A percentile compares a stretch with the other conserved stretches of the same genome.
Evolutionary conservation across 495 filamentous ascomycete species (phyloP).

Genomic region (Cercophora samala): DNA sequence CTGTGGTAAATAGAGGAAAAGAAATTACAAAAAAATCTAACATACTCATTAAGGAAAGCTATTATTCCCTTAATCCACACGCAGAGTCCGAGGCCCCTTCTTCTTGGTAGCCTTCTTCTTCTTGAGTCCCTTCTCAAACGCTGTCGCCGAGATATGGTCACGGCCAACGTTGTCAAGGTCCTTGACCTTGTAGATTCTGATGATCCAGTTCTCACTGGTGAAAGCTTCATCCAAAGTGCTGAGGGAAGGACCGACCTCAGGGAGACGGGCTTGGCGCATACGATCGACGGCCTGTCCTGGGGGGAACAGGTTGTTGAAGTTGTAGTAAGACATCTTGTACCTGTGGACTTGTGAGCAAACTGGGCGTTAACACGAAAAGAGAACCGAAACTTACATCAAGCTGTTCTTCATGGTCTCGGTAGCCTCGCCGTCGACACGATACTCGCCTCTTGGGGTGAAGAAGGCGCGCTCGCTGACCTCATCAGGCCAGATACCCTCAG

Average conservation of each 20-base stretch:
- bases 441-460: constrained; percentile 94
- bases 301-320: constrained; percentile 90
- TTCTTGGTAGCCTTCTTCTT: constrained; percentile 82
- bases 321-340: constrained; percentile 99
- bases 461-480: constrained; percentile 97
- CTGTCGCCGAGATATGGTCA: constrained; percentile 76
- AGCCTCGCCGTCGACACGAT: constrained; percentile 87
- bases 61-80: constrained; percentile 64
- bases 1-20: constrained; percentile 12
- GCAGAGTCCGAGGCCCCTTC: constrained; percentile 73
- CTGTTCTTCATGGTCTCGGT: constrained; percentile 99
- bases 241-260: constrained; percentile 79
- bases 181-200: constrained; percentile 99
- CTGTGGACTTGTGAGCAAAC: constrained; percentile 50
- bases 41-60: constrained; percentile 22
- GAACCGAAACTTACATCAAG: constrained; percentile 70
- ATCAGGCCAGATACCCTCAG: constrained; percentile 98
- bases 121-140: constrained; percentile 91
- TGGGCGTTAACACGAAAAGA: neutral
- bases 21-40: constrained; percentile 23
- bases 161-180: constrained; percentile 93
- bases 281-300: constrained; percentile 87
- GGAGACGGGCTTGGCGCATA: constrained; percentile 77
- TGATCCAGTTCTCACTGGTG: constrained; percentile 99
- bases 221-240: constrained; percentile 93